These are phyloP conservation scores for Apocynum venetum DNA, from an alignment of 257 asterid genomes.

Conservation along the genomic window DNA sequence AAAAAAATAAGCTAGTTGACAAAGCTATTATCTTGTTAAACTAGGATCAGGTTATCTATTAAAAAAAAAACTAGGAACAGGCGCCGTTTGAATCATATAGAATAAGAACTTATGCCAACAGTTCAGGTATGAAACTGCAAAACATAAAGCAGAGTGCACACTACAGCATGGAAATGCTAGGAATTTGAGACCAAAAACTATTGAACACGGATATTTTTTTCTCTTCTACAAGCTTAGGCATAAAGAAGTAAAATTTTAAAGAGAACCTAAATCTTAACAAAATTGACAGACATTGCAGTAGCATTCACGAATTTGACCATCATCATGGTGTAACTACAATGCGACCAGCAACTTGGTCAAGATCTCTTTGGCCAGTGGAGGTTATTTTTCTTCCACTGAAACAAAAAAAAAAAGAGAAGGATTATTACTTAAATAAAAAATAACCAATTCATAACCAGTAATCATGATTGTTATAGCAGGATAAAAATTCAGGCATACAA, in stretches of 20 bases:
- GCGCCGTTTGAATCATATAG: no score
- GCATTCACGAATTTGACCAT: neutral
- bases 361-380: slow-evolving; percentile 80
- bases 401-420: neutral
- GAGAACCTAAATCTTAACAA: slow-evolving; percentile 18
- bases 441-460: neutral
- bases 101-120: neutral
- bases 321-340: slow-evolving; percentile 49
- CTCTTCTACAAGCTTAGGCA: slow-evolving; percentile 7
- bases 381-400: slow-evolving; percentile 82
- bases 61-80: no score
- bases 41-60: neutral
- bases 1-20: no score
- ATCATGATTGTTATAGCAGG: neutral
- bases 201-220: neutral
- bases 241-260: neutral
- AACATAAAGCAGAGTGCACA: neutral
- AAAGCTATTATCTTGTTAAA: neutral
- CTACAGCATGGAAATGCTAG: neutral
- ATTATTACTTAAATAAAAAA: neutral
- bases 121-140: no score
- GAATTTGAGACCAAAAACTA: neutral
- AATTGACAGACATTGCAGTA: slow-evolving; percentile 7
- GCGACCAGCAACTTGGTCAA: slow-evolving; percentile 84
- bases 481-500: neutral